A percentile compares a stretch with the other conserved stretches of the same genome.
Evolutionary conservation across 2,329 filamentous ascomycete genomes (phyloP).

Genomic region (Pestalotiopsis sp.): DNA sequence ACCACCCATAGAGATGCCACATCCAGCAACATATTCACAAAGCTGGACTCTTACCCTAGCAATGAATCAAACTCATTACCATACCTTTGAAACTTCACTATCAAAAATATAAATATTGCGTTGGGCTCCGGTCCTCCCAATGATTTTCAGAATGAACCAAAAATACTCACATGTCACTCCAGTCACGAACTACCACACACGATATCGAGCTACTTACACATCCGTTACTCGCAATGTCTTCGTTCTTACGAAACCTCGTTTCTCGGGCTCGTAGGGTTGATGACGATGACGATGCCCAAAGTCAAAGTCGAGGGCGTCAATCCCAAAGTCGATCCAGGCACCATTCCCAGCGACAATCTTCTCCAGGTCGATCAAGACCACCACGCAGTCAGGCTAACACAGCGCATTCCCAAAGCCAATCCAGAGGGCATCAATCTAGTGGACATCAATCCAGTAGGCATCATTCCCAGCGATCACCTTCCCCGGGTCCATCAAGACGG

Average conservation of each 20-base stretch:
- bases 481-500: not conserved
- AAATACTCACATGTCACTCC: too few relatives aligned
- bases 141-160: not conserved
- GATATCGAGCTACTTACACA: not conserved
- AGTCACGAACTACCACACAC: not conserved
- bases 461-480: not conserved
- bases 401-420: not conserved
- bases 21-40: not conserved
- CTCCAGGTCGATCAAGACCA: not conserved
- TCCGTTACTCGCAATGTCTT: not conserved
- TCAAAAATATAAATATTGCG: not conserved
- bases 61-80: not conserved
- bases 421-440: not conserved
- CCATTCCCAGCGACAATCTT: not conserved
- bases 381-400: too few relatives aligned
- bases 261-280: not conserved
- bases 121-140: not conserved
- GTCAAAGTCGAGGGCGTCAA: not conserved
- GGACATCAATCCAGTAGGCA: not conserved
- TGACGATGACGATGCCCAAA: not conserved
- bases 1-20: not conserved
- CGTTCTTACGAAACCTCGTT: not conserved
- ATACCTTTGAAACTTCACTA: not conserved
- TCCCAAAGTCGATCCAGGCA: not conserved
- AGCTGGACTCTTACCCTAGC: not conserved